Evolutionary conservation across 495 filamentous ascomycete species (phyloP).

Genomic region (Podospora appendiculata): DNA sequence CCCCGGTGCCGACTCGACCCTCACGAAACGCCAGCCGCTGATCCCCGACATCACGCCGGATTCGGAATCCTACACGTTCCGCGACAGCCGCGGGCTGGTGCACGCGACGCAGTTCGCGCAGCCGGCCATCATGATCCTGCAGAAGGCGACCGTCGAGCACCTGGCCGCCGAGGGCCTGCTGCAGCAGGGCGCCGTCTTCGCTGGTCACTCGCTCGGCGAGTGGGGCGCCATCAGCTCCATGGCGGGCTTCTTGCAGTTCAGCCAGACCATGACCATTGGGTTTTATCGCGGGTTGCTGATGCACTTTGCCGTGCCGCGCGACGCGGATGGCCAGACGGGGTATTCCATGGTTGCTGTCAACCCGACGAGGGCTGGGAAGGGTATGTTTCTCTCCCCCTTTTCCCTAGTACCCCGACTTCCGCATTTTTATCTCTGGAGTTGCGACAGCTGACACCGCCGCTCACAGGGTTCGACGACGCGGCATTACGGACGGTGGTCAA

Average conservation of each 20-base stretch:
- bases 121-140: slow-evolving; percentile 87
- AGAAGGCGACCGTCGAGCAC: slow-evolving; percentile 91
- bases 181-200: slow-evolving; percentile 81
- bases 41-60: slow-evolving; percentile 73
- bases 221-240: slow-evolving; percentile 87
- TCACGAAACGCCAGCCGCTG: slow-evolving; percentile 74
- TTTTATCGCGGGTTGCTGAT: slow-evolving; percentile 95
- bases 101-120: slow-evolving; percentile 95
- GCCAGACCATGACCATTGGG: slow-evolving; percentile 86
- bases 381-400: slow-evolving; percentile 47
- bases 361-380: slow-evolving; percentile 63
- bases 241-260: slow-evolving; percentile 90
- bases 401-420: no score
- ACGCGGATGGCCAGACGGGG: slow-evolving; percentile 76
- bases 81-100: slow-evolving; percentile 79
- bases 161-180: slow-evolving; percentile 88
- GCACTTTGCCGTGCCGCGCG: slow-evolving; percentile 93
- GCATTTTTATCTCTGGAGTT: background rate
- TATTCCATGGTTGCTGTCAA: slow-evolving; percentile 96
- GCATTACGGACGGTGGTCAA: slow-evolving; percentile 67
- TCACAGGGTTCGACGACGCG: slow-evolving; percentile 57
- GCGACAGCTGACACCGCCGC: background rate
- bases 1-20: background rate
- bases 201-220: slow-evolving; percentile 89
- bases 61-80: slow-evolving; percentile 76